phyloP scores from a whole-genome alignment of 495 filamentous ascomycete genomes.

The Cercophora scortea region DNA sequence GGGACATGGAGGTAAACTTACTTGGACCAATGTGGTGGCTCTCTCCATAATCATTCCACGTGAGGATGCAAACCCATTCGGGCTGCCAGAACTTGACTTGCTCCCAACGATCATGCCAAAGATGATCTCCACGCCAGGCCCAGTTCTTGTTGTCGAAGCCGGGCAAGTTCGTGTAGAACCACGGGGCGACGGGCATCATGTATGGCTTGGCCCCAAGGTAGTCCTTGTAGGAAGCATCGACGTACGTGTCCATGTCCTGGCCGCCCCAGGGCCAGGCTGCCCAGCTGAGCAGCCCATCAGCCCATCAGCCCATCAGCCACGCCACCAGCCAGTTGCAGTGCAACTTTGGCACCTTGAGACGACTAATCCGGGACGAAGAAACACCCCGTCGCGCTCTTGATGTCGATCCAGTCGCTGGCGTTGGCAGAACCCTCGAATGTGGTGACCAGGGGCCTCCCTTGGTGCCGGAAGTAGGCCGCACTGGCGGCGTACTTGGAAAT shows the following conservation, averaged over 20 bases:
- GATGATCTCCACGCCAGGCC: constrained; percentile 55
- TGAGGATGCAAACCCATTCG: constrained; percentile 49
- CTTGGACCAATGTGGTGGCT: constrained; percentile 54
- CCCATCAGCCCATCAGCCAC: too few relatives aligned
- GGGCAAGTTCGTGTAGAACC: constrained; percentile 59
- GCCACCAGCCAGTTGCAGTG: too few relatives aligned
- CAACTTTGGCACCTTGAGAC: too few relatives aligned
- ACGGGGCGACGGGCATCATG: constrained; percentile 69
- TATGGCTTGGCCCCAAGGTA: constrained; percentile 12
- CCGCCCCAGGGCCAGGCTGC: constrained; percentile 9
- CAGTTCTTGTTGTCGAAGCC: constrained; percentile 56
- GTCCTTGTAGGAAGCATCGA: constrained; percentile 5
- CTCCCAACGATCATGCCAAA: constrained; percentile 65
- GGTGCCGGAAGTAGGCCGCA: too few relatives aligned
- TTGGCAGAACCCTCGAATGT: too few relatives aligned
- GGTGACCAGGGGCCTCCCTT: not conserved
- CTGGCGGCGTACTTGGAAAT: too few relatives aligned
- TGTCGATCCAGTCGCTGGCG: too few relatives aligned
- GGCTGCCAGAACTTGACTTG: constrained; percentile 52
- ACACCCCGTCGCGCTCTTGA: too few relatives aligned
- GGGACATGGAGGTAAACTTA: too few relatives aligned
- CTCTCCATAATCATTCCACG: constrained; percentile 63
- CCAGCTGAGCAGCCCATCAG: constrained; percentile 14
- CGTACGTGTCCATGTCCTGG: constrained; percentile 4
- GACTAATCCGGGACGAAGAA: too few relatives aligned